Evolutionary conservation across 306 rosid genomes (phyloP), one percentile per base, ranked within the genome.

Genomic region (Clitoria ternatea): DNA sequence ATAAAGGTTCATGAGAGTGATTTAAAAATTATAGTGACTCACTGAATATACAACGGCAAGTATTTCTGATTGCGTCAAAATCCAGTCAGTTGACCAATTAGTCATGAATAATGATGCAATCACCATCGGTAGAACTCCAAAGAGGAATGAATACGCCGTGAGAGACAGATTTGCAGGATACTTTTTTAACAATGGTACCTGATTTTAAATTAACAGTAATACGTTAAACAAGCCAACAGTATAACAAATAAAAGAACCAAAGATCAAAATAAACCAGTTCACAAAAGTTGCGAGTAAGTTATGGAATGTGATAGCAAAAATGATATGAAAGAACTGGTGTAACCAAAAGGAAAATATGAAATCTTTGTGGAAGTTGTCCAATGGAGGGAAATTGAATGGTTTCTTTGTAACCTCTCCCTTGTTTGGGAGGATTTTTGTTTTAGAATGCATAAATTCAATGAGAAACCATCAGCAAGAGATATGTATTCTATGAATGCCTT

Each of bases 21-120:
- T 29, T 73, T 40, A 42, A 42, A n/a, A 52, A 40, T 68, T 14
- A 22, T 10, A 78, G 84, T 14, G 20, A 83, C 92, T 84, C 82
- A 90, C 98, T 74, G 90, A 89, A 74, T 94, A 94, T 50, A 87
- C 66, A 75, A 90, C 87, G 1, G 98, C 97, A 10, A 94, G 47
- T 79, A 83, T 35, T 84, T 94, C 92, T n/a, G 98, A 78, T 53
- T 27, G 52, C 6, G 87, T 91, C 88, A 94, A 83, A 59, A 66
- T 88, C 98, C 98, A 94, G 50, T 81, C 83, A 3, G 80, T 81
- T 37, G 88, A 76, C 26, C 76, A 77, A 14, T 67, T 66, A 48
- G 85, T 79, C 80, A 77, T 69, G 66, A 89, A 69, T 50, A 81
- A 18, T 19, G 98, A 85, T 24, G 89, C 79, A 40, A 74, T 69